These are phyloP conservation scores for Yarrowia deformans DNA, from an alignment of 805 yeast genomes.

Conservation along the genomic window DNA sequence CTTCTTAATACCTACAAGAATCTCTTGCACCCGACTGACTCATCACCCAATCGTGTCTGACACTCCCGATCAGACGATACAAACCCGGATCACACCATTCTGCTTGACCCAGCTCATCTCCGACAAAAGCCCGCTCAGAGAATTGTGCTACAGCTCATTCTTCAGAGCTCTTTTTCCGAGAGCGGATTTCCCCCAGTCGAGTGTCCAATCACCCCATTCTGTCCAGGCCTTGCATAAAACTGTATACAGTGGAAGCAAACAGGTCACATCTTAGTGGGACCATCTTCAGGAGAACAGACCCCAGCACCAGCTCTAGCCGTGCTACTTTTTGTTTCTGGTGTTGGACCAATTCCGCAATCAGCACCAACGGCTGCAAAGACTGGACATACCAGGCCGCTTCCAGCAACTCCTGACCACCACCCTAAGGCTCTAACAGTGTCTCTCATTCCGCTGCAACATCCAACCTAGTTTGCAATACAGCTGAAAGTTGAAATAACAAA, in stretches of 20 bases:
- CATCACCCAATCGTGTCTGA: no score
- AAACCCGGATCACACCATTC: constrained; percentile 1
- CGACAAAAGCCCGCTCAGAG: constrained; percentile 14
- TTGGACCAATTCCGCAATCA: no score
- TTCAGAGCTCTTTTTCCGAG: background rate
- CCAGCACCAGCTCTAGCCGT: background rate
- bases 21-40: no score
- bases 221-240: constrained; percentile 13
- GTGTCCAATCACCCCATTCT: constrained; percentile 32
- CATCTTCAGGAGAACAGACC: no score
- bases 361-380: background rate
- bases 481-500: constrained; percentile 32
- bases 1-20: no score
- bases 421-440: background rate
- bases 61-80: background rate
- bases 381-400: no score
- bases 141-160: background rate
- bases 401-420: background rate
- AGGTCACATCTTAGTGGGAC: background rate
- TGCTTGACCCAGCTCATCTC: background rate
- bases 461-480: background rate
- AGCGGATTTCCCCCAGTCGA: no score
- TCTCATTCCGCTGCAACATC: constrained; percentile 13
- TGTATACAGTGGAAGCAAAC: constrained; percentile 28
- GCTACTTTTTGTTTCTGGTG: no score